These are phyloP conservation scores for Hirsutella thompsonii DNA, from an alignment of 2,329 filamentous ascomycete species.

Conservation along the genomic window DNA sequence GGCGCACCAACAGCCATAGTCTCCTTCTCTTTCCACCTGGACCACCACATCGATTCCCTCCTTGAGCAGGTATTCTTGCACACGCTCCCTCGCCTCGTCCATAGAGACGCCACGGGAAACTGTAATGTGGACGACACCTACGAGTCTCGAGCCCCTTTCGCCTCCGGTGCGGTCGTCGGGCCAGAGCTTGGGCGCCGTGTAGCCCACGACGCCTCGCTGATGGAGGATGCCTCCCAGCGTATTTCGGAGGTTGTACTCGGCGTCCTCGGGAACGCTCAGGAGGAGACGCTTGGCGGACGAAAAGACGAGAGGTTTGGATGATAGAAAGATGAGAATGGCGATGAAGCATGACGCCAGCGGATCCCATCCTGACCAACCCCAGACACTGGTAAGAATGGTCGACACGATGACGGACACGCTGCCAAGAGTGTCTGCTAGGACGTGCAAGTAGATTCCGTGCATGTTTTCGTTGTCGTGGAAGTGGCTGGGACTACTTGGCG, in stretches of 20 bases:
- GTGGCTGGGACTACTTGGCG: slow-evolving; percentile 54
- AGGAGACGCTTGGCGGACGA: slow-evolving; percentile 74
- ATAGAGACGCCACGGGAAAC: slow-evolving; percentile 59
- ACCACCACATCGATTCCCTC: slow-evolving; percentile 71
- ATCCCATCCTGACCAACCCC: slow-evolving; percentile 89
- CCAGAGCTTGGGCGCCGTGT: slow-evolving; percentile 87
- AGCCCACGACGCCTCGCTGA: slow-evolving; percentile 73
- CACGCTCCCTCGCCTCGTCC: slow-evolving; percentile 74
- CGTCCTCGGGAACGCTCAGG: slow-evolving; percentile 69
- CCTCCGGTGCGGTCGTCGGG: slow-evolving; percentile 52
- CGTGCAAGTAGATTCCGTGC: slow-evolving; percentile 91
- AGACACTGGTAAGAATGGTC: slow-evolving; percentile 74
- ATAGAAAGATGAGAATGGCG: slow-evolving; percentile 84
- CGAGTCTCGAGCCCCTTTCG: slow-evolving; percentile 38
- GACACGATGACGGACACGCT: slow-evolving; percentile 91
- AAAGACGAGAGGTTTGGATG: slow-evolving; percentile 75
- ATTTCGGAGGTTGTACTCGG: slow-evolving; percentile 80
- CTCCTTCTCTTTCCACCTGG: slow-evolving; percentile 78
- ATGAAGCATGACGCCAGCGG: slow-evolving; percentile 90
- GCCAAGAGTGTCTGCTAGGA: slow-evolving; percentile 86
- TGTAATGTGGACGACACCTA: slow-evolving; percentile 79
- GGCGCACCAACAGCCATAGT: slow-evolving; percentile 48
- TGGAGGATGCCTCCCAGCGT: slow-evolving; percentile 72
- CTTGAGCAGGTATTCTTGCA: slow-evolving; percentile 54
- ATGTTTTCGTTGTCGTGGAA: slow-evolving; percentile 85